Base-by-base conservation (phyloP, 768 basidiomycete species). In the Rhizopogon vesiculosus region DNA sequence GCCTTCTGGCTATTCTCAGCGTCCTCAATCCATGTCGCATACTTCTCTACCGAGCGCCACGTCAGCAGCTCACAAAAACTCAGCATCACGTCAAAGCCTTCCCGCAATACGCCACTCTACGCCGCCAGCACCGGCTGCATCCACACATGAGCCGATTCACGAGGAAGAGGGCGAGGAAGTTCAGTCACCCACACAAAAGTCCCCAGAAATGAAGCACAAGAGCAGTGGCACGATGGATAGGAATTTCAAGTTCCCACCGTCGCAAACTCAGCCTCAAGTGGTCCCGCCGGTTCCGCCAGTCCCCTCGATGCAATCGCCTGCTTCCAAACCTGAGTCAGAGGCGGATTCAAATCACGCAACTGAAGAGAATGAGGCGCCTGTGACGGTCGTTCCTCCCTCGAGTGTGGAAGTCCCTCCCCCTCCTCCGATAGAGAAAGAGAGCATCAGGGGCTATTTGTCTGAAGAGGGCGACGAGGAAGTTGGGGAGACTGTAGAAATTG, bases 21-120 rank as follows among this genome's bases (percentile, higher is more conserved):
- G 88, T 5, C 83, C 86, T 0, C 85, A 87, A 58, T 90, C 89
- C 19, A 87, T 91, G 84, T 91, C 89, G 0, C 86, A 88, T 68
- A 80, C 82, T 3, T 75, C 78, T 28, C 71, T 83, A 1, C 74
- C 79, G 1, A 75, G 76, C 16, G 69, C 82, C 5, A 68, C 76
- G 60, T 59, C 59, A 33, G 51, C 62, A 6, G 71, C 28, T 58
- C 72, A 64, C 66, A 74, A 60, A 57, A 59, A 62, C 59, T 69
- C 76, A 2, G 70, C 76, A 4, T 80, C 83, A 58, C 83, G 88
- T 28, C 78, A 87, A 3, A 89, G 88, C 0, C 82, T 90, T 81
- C 88, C 89, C 0, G 68, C 78, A 0, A 78, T 83, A 3, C 71
- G 80, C 13, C 78, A 83, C 29, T 55, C 61, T 48, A 62, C 74